Percentiles rank a stretch among this genome's conserved stretches.
phyloP scores from a whole-genome alignment of 2,329 filamentous ascomycete species.

The Hirsutella thompsonii region DNA sequence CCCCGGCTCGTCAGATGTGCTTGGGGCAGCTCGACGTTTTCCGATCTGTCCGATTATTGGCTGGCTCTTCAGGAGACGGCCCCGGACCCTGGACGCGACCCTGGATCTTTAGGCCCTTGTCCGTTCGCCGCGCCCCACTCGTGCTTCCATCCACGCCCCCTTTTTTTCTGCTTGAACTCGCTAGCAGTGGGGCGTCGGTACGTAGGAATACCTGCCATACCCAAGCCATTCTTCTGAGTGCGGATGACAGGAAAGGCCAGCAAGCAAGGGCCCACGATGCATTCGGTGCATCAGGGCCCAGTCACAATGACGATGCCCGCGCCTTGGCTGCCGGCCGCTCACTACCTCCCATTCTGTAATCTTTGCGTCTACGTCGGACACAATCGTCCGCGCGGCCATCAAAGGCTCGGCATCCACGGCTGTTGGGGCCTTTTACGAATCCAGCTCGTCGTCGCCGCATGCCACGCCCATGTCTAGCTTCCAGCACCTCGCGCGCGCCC shows the following conservation, averaged over 20 bases:
- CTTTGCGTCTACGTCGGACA: no score
- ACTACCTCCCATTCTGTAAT: neutral
- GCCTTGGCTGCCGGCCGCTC: neutral
- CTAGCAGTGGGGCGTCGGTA: neutral
- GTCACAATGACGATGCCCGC: neutral
- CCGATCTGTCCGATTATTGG: constrained; percentile 26
- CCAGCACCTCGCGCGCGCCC: no score
- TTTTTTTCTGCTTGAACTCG: neutral
- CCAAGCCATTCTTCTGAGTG: neutral
- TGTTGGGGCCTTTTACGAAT: no score
- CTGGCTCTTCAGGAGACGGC: constrained; percentile 4
- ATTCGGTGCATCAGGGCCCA: neutral
- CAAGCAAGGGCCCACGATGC: no score
- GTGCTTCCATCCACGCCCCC: neutral
- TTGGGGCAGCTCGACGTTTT: constrained; percentile 2
- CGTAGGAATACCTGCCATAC: neutral
- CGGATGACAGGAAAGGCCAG: neutral
- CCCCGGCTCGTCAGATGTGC: constrained; percentile 1
- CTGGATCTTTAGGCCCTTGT: constrained; percentile 8
- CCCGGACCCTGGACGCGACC: constrained; percentile 15
- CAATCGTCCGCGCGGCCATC: no score
- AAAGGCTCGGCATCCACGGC: no score
- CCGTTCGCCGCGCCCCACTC: neutral
- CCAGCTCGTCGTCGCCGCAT: no score
- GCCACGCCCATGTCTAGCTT: no score